These are phyloP conservation scores for Choiromyces venosus DNA, from an alignment of 495 filamentous ascomycete species.

Conservation along the genomic window DNA sequence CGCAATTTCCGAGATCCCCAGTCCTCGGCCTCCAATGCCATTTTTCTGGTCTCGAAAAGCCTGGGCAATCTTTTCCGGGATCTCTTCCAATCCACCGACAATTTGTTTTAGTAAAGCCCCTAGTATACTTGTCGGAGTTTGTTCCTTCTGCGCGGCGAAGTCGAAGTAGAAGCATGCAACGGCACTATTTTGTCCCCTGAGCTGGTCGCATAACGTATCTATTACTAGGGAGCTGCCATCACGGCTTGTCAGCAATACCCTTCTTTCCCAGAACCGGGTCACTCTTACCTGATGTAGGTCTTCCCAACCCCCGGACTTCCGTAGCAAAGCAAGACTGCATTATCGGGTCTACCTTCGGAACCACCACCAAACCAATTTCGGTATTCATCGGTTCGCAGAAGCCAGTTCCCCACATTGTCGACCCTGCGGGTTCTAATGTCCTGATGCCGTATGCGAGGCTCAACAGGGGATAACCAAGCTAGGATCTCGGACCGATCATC, in stretches of 20 bases:
- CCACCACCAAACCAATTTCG: not conserved
- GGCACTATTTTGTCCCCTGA: not conserved
- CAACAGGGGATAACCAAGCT: not conserved
- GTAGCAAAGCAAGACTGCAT: not conserved
- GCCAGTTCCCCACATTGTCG: not conserved
- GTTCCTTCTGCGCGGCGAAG: not conserved
- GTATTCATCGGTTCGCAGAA: not conserved
- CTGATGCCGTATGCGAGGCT: not conserved
- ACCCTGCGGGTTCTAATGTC: not conserved
- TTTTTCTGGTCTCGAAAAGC: not conserved
- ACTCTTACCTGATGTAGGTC: not conserved
- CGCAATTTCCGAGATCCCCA: not conserved
- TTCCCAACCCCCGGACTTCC: not conserved
- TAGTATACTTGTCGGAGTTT: not conserved
- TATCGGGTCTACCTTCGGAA: not conserved
- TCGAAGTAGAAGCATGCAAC: not conserved
- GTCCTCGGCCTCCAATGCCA: not conserved
- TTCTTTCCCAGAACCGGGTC: not conserved
- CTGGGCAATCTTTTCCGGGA: not conserved
- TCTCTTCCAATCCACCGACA: not conserved
- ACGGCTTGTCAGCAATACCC: not conserved
- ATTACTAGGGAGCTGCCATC: not conserved
- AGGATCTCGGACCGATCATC: slow-evolving; percentile 1
- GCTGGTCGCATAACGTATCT: not conserved
- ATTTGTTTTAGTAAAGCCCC: not conserved